A percentile compares a stretch with the other conserved stretches of the same genome.
These are phyloP conservation scores for Fusarium clavum DNA, from an alignment of 2,329 filamentous ascomycete genomes.

Conservation along the genomic window DNA sequence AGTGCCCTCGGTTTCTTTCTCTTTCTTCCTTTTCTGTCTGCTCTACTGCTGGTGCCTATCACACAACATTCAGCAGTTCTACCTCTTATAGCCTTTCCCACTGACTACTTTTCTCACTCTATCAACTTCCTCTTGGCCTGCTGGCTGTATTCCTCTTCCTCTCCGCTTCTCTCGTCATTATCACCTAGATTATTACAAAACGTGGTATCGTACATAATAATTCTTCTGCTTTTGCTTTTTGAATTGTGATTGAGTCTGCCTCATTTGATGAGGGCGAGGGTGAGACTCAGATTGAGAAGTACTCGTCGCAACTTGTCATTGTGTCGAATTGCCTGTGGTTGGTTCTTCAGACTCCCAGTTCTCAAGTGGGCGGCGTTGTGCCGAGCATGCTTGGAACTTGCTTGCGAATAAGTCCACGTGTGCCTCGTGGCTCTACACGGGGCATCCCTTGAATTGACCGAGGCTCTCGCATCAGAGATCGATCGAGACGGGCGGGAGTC, in stretches of 20 bases:
- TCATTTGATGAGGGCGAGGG: conserved; percentile 5
- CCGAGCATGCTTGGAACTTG: conserved; percentile 65
- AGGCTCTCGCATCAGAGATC: conserved; percentile 90
- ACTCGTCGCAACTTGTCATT: background rate
- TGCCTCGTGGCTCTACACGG: conserved; percentile 64
- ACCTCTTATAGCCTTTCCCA: background rate
- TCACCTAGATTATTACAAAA: conserved; percentile 45
- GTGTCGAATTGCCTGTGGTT: conserved; percentile 11
- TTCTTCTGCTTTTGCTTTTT: conserved; percentile 20
- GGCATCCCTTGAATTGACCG: conserved; percentile 91
- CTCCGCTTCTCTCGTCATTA: conserved; percentile 11
- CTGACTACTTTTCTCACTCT: conserved; percentile 10
- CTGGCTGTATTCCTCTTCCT: conserved; percentile 28
- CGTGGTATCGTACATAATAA: conserved; percentile 44
- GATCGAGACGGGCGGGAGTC: conserved; percentile 86
- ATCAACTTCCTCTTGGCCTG: conserved; percentile 14
- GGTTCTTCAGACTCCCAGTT: background rate
- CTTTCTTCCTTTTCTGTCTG: conserved; percentile 15
- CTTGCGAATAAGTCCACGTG: conserved; percentile 64
- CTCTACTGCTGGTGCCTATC: background rate
- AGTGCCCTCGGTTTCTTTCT: conserved; percentile 1
- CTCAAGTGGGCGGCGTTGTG: conserved; percentile 55
- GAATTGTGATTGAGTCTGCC: conserved; percentile 5
- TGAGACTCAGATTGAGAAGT: background rate
- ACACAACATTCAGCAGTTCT: conserved; percentile 2